Evolutionary conservation across 345 rosid species (phyloP).

Genomic region (Rhodamnia rubescens): DNA sequence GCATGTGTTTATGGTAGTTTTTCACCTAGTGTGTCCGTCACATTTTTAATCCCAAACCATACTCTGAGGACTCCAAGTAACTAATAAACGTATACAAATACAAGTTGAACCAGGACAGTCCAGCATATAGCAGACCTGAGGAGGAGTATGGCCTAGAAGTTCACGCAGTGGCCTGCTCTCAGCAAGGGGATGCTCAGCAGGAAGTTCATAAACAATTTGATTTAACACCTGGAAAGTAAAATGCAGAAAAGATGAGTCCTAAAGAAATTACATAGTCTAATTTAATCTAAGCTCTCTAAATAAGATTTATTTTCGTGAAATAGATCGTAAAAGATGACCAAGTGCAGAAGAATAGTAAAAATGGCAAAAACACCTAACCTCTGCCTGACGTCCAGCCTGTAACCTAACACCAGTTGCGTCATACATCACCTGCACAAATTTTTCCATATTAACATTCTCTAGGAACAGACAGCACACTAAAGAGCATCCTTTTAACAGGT

Average conservation of each 20-base stretch:
- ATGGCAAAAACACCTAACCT: constrained; percentile 36
- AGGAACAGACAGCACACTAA: not conserved
- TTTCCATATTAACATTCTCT: not conserved
- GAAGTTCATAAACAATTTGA: constrained; percentile 95
- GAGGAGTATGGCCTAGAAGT: constrained; percentile 92
- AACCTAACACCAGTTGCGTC: constrained; percentile 93
- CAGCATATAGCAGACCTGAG: constrained; percentile 42
- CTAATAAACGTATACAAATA: not conserved
- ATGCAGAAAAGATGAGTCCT: not conserved
- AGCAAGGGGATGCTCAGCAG: constrained; percentile 88
- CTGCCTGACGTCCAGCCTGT: constrained; percentile 98
- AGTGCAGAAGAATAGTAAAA: not conserved
- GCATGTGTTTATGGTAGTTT: not conserved
- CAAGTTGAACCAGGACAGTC: not conserved
- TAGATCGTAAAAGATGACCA: not conserved
- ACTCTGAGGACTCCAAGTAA: not conserved
- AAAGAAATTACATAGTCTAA: not conserved
- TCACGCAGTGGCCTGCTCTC: constrained; percentile 85
- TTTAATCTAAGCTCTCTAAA: not conserved
- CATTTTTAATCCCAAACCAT: not conserved
- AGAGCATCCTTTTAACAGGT: not conserved
- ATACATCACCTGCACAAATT: constrained; percentile 69
- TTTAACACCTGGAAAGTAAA: constrained; percentile 51
- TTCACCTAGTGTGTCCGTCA: not conserved
- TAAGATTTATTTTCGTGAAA: not conserved